phyloP scores from a whole-genome alignment of 208 protist species.

The Wallacemonas rigidus region DNA sequence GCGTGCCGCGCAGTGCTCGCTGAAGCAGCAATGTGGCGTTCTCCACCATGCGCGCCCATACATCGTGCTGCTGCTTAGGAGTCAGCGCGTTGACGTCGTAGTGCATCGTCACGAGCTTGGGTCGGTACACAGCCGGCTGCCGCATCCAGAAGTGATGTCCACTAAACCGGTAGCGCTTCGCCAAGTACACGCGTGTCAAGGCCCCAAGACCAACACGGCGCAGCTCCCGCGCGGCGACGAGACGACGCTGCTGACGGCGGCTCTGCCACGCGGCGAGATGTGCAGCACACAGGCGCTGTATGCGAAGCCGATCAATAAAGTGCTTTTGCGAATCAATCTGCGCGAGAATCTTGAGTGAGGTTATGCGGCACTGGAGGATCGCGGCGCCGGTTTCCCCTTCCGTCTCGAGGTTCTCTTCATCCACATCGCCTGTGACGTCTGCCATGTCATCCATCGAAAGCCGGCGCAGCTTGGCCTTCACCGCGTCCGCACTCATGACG shows the following conservation, averaged over 20 bases:
- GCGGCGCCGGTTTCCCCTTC: constrained; percentile 6
- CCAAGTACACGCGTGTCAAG: constrained; percentile 40
- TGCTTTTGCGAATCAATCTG: constrained; percentile 29
- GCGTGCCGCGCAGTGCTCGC: constrained; percentile 34
- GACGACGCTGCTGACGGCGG: constrained; percentile 22
- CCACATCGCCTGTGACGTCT: constrained; percentile 12
- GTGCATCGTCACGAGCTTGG: constrained; percentile 26
- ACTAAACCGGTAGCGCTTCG: constrained; percentile 50
- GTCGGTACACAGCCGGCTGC: constrained; percentile 26
- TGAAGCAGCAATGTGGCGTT: constrained; percentile 31
- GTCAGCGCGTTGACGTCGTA: constrained; percentile 19
- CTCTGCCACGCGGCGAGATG: constrained; percentile 29
- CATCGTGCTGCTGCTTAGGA: constrained; percentile 25
- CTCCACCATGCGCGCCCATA: constrained; percentile 32
- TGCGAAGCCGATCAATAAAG: constrained; percentile 33
- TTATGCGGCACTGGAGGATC: constrained; percentile 28
- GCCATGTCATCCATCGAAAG: background rate
- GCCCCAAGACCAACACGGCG: constrained; percentile 33
- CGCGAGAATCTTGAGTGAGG: constrained; percentile 31
- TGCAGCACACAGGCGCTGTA: constrained; percentile 26
- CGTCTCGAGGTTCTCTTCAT: constrained; percentile 12
- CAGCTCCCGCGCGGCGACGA: constrained; percentile 27
- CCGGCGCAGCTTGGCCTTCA: constrained; percentile 15
- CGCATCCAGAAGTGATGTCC: constrained; percentile 56
- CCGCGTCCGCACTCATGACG: constrained; percentile 5